Evolutionary conservation across 2,329 filamentous ascomycete species (phyloP), one percentile per base, ranked within the genome.

Genomic region (Scleromitrula shiraiana): DNA sequence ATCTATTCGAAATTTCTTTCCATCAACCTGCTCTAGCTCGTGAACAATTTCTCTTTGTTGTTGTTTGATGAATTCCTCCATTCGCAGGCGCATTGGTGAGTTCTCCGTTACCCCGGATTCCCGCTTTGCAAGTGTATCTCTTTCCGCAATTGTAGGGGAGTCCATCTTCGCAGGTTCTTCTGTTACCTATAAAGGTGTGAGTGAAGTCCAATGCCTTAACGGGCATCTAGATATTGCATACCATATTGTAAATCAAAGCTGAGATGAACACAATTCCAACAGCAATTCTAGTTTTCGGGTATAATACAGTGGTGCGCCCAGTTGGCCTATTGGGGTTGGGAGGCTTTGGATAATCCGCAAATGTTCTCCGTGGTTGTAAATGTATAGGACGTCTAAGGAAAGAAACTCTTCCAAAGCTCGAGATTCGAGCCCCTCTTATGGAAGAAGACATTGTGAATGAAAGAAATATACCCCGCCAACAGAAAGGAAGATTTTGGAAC

Each of bases 11-110:
- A 98, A 98, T 56, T 80, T 77, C 55, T 78, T 80, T 50, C 88
- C 90, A 63, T 97, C 93, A 36, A 97, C 74, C 59, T 81, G 77
- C 65, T 94, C 85, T 19, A 98, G 77, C 49, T 84, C 88, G 48
- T 78, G 73, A 23, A 97, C 85, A 50, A 98, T 98, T 53, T 84
- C 78, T 60, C 87, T 78, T 64, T 98, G 93, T 61, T 97, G 88
- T 59, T 89, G 80, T 67, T 93, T 93, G 68, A 97, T 94, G 65
- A 97, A 86, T 61, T 87, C 81, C 69, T 98, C 93, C 93, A 98
- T 97, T 54, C 91, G 88, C 50, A 98, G 76, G 47, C 93, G 89
- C 91, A 98, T 97, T 2, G 93, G 90, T 12, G 91, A 96, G 59
- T 82, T 74, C 49, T 82, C 76, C 40, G 75, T 83, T 41, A 97